Evolutionary conservation across 495 filamentous ascomycete genomes (phyloP).

Genomic region (Penicillium samsonianum): DNA sequence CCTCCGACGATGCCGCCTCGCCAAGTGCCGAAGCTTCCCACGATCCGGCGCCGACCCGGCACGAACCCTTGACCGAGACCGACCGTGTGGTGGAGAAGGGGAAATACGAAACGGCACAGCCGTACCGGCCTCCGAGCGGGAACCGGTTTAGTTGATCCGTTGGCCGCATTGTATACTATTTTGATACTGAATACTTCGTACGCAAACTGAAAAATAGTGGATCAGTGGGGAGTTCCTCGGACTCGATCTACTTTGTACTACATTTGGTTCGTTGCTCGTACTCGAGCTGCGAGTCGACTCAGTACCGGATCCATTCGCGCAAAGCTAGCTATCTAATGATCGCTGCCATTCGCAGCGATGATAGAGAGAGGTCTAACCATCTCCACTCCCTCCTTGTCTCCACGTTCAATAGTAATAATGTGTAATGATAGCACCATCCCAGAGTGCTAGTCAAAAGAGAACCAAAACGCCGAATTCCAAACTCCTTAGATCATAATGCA

Average conservation of each 20-base stretch:
- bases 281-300: neutral
- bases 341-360: neutral
- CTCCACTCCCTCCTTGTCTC: neutral
- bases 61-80: constrained; percentile 72
- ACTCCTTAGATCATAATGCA: constrained; percentile 15
- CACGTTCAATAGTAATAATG: neutral
- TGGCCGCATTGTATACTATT: constrained; percentile 21
- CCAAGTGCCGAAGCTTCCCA: constrained; percentile 76
- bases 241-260: constrained; percentile 2
- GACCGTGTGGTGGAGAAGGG: constrained; percentile 75
- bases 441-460: neutral
- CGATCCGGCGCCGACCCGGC: constrained; percentile 86
- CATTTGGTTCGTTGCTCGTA: neutral
- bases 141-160: constrained; percentile 71
- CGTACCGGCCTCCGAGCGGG: constrained; percentile 73
- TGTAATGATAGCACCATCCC: neutral
- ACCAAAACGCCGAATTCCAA: constrained; percentile 19
- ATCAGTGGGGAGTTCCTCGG: neutral
- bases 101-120: constrained; percentile 81
- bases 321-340: neutral
- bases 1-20: constrained; percentile 61
- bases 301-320: neutral
- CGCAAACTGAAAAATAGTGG: neutral
- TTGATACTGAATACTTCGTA: constrained; percentile 1
- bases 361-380: neutral